These are phyloP conservation scores for Microcyclosporella mali DNA, from an alignment of 2,329 filamentous ascomycete genomes.

Conservation along the genomic window DNA sequence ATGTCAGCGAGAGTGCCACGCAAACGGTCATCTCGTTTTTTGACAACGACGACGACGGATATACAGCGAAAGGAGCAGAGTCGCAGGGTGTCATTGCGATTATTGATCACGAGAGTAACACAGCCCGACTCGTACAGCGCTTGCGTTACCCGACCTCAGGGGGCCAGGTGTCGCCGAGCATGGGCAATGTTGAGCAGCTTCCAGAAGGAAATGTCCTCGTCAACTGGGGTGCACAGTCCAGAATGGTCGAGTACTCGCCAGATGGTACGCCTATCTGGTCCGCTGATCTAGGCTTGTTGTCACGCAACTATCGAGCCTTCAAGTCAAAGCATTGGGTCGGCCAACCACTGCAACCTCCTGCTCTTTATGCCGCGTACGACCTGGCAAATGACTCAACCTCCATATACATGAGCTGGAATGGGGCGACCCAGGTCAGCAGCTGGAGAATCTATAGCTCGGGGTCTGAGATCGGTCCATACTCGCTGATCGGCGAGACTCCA, in stretches of 20 bases:
- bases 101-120: constrained; percentile 4
- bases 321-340: constrained; percentile 40
- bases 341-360: constrained; percentile 3
- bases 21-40: constrained; percentile 27
- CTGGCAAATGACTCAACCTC: constrained; percentile 9
- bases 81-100: constrained; percentile 7
- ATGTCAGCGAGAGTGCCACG: constrained; percentile 2
- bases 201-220: constrained; percentile 36
- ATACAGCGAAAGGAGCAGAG: not conserved
- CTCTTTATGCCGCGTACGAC: constrained; percentile 7
- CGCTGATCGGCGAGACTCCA: not conserved
- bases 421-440: constrained; percentile 32
- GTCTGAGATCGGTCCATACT: not conserved
- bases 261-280: not conserved
- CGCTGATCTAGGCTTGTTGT: constrained; percentile 27
- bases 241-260: constrained; percentile 4
- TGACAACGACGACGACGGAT: constrained; percentile 35
- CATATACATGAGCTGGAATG: constrained; percentile 30
- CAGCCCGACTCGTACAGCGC: constrained; percentile 5
- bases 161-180: not conserved
- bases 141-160: constrained; percentile 6
- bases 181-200: constrained; percentile 8
- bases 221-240: constrained; percentile 40
- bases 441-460: constrained; percentile 20
- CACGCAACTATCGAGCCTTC: constrained; percentile 44